phyloP scores from a whole-genome alignment of 2,329 filamentous ascomycete species.

The Arthrobotrys pseudoclavata region DNA sequence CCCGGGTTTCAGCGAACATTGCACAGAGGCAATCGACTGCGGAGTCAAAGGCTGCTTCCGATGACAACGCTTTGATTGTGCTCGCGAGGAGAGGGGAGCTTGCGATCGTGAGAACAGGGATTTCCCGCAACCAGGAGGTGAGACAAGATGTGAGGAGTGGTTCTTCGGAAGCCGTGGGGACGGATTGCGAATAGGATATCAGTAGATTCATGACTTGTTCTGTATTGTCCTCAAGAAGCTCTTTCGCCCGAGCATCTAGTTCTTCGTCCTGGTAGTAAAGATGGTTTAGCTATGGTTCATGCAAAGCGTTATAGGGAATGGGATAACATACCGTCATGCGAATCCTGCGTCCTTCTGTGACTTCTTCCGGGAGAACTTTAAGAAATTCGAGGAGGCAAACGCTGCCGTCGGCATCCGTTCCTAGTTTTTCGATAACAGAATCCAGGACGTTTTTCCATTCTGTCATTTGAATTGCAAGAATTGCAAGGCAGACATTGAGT shows the following conservation, averaged over 20 bases:
- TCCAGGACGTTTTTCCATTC: constrained; percentile 93
- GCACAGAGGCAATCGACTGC: constrained; percentile 93
- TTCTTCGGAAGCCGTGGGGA: constrained; percentile 68
- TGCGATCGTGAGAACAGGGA: constrained; percentile 85
- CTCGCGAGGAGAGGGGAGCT: constrained; percentile 86
- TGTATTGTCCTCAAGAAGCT: constrained; percentile 91
- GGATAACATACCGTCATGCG: constrained; percentile 91
- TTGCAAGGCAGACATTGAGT: constrained; percentile 93
- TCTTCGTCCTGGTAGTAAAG: constrained; percentile 84
- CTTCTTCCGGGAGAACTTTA: constrained; percentile 96
- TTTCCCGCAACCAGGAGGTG: constrained; percentile 95
- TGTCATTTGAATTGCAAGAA: constrained; percentile 95
- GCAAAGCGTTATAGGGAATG: constrained; percentile 67
- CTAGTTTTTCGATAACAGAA: constrained; percentile 82
- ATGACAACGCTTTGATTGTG: constrained; percentile 81
- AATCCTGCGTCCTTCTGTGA: constrained; percentile 99
- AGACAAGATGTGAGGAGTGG: constrained; percentile 92
- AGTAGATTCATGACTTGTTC: constrained; percentile 87
- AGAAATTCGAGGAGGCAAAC: constrained; percentile 95
- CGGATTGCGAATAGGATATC: constrained; percentile 77
- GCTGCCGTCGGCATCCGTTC: constrained; percentile 81
- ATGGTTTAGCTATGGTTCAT: background rate
- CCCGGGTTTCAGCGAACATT: constrained; percentile 89
- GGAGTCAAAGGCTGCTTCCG: constrained; percentile 83
- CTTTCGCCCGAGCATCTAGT: constrained; percentile 84